phyloP scores from a whole-genome alignment of 1,139 yeast species.

The Debaryomyces sp. region DNA sequence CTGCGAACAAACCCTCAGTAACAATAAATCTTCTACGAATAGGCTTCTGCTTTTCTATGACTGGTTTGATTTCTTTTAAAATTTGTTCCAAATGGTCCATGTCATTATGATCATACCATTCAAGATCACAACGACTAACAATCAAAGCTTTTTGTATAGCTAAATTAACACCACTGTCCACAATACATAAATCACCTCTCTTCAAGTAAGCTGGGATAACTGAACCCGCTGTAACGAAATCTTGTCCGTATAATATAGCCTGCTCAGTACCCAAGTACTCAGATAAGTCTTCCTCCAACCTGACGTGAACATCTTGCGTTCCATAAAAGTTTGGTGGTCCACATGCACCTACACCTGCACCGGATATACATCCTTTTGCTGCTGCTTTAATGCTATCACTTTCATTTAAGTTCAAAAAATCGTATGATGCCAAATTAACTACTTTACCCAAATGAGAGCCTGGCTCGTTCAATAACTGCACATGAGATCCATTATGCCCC shows the following conservation, averaged over 20 bases:
- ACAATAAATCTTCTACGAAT: constrained; percentile 85
- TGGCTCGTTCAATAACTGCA: constrained; percentile 26
- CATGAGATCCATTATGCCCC: constrained; percentile 59
- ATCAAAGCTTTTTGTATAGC: constrained; percentile 87
- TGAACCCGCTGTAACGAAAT: constrained; percentile 87
- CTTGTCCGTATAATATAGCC: constrained; percentile 91
- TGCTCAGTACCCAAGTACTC: constrained; percentile 74
- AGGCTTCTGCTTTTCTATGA: constrained; percentile 66
- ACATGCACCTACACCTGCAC: constrained; percentile 96
- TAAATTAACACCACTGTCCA: constrained; percentile 77
- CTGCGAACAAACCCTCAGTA: constrained; percentile 86
- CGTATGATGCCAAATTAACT: constrained; percentile 64
- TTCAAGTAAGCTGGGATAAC: constrained; percentile 95
- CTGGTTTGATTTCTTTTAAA: constrained; percentile 64
- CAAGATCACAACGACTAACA: constrained; percentile 83
- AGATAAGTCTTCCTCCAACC: constrained; percentile 77
- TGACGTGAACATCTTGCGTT: constrained; percentile 87
- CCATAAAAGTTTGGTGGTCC: constrained; percentile 99
- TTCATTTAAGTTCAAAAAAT: constrained; percentile 61
- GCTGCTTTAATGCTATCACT: constrained; percentile 50
- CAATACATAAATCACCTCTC: constrained; percentile 91
- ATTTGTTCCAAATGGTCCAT: constrained; percentile 77
- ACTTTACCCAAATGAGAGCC: constrained; percentile 32
- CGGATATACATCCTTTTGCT: constrained; percentile 61
- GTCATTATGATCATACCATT: constrained; percentile 87